Percentiles rank a stretch among this genome's conserved stretches.
phyloP scores from a whole-genome alignment of 108 stramenopile species.

The Skeletonema tropicum region DNA sequence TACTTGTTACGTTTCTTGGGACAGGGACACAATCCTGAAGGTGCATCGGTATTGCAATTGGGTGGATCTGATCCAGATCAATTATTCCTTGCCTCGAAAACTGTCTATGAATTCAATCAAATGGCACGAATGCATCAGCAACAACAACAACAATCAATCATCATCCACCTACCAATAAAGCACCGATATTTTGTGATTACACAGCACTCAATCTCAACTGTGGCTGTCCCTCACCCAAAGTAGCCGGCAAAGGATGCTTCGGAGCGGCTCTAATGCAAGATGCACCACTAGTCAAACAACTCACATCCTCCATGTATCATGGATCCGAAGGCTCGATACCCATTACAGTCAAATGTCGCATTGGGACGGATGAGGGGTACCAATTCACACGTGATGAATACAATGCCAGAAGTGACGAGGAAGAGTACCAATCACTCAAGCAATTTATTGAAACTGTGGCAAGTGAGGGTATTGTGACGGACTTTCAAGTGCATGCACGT shows the following conservation, averaged over 20 bases:
- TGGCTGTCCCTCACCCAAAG: constrained; percentile 97
- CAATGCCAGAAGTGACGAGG: constrained; percentile 73
- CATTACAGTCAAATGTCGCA: constrained; percentile 97
- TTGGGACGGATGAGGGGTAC: constrained; percentile 78
- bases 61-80: constrained; percentile 92
- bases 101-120: constrained; percentile 71
- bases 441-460: constrained; percentile 90
- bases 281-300: constrained; percentile 83
- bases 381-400: constrained; percentile 53
- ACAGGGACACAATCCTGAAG: constrained; percentile 57
- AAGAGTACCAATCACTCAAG: constrained; percentile 80
- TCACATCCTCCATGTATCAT: constrained; percentile 73
- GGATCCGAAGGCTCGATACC: constrained; percentile 72
- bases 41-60: constrained; percentile 92
- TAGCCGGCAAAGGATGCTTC: constrained; percentile 96
- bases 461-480: constrained; percentile 77
- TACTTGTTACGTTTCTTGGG: constrained; percentile 53
- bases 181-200: constrained; percentile 78
- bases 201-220: constrained; percentile 98
- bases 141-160: constrained; percentile 4
- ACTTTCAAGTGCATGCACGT: constrained; percentile 97
- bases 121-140: constrained; percentile 35
- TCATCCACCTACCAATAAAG: neutral
- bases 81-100: constrained; percentile 74
- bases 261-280: constrained; percentile 98